These are phyloP conservation scores for Epithele typhae DNA, from an alignment of 768 basidiomycete genomes.

Conservation along the genomic window DNA sequence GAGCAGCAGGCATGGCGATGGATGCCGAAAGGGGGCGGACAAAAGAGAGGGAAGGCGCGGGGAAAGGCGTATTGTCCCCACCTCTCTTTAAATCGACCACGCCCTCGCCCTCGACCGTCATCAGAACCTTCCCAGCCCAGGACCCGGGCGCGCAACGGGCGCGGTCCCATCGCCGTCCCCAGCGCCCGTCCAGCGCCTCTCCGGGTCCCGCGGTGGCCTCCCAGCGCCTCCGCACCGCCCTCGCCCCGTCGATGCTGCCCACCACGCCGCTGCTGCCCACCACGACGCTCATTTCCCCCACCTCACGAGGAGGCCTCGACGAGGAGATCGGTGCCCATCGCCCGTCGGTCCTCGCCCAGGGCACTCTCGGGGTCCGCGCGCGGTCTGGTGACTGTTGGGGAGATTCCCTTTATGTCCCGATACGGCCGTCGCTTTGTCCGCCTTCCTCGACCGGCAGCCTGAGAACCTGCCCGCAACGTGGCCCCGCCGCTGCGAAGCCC, in stretches of 20 bases:
- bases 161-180: constrained; percentile 1
- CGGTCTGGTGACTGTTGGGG: no score
- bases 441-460: no score
- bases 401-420: no score
- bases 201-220: background rate
- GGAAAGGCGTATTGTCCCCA: constrained; percentile 14
- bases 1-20: constrained; percentile 32
- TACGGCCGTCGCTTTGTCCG: no score
- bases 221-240: background rate
- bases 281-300: background rate
- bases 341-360: background rate
- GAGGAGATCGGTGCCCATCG: no score
- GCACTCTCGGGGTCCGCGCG: no score
- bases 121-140: constrained; percentile 11
- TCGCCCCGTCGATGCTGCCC: background rate
- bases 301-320: no score
- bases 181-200: constrained; percentile 1
- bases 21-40: constrained; percentile 10
- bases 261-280: background rate
- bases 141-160: background rate
- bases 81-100: constrained; percentile 11
- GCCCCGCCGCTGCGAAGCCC: no score
- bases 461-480: no score
- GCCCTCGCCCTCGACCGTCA: background rate
- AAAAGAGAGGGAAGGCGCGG: constrained; percentile 14